These are phyloP conservation scores for Zalerion maritima DNA, from an alignment of 495 filamentous ascomycete genomes.

Conservation along the genomic window DNA sequence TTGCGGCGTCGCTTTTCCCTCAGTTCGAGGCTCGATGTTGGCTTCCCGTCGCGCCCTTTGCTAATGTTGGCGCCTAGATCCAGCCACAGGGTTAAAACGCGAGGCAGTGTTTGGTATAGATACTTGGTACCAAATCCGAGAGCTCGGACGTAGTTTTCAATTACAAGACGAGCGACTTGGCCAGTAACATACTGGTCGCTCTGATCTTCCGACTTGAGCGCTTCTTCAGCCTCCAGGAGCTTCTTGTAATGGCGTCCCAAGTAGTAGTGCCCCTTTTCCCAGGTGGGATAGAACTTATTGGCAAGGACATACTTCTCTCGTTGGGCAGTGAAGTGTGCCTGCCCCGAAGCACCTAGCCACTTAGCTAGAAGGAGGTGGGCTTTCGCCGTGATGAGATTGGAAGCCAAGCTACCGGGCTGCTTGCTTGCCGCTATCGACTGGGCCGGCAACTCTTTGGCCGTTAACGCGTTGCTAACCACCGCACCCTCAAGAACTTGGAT, in stretches of 20 bases:
- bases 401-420: no score
- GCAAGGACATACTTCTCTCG: conserved; percentile 67
- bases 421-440: no score
- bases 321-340: conserved; percentile 67
- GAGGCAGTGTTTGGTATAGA: conserved; percentile 81
- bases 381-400: conserved; percentile 43
- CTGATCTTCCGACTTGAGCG: conserved; percentile 51
- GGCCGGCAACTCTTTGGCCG: conserved; percentile 22
- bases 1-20: conserved; percentile 38
- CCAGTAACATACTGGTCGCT: conserved; percentile 46
- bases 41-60: conserved; percentile 49
- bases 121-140: conserved; percentile 84
- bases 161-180: conserved; percentile 73
- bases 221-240: conserved; percentile 75
- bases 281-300: conserved; percentile 43
- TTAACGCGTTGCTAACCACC: conserved; percentile 59
- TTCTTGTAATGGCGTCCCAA: conserved; percentile 97
- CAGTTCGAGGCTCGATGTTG: conserved; percentile 48
- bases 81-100: conserved; percentile 83
- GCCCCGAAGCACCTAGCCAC: conserved; percentile 86
- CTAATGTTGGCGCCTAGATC: conserved; percentile 69
- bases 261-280: conserved; percentile 97
- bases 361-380: conserved; percentile 84
- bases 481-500: conserved; percentile 80
- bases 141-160: conserved; percentile 84